Conservation (phyloP, 2,329 filamentous ascomycete genomes). For the Blastomyces percursus region DNA sequence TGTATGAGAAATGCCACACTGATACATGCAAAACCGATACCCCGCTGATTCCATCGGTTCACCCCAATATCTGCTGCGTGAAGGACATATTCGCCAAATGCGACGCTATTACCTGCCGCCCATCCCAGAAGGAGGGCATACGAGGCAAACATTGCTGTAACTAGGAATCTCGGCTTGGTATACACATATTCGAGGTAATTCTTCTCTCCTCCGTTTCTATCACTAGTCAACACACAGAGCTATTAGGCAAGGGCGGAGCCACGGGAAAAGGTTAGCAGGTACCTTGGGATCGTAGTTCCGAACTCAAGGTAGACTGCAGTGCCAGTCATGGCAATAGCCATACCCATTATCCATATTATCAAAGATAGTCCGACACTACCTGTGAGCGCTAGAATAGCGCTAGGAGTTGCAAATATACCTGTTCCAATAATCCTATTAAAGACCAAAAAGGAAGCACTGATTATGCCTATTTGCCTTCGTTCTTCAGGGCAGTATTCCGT, state of each 20-base stretch:
- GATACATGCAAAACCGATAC: constrained; percentile 39
- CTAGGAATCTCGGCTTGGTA: constrained; percentile 41
- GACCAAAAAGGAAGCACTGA: constrained; percentile 37
- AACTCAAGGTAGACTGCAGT: constrained; percentile 39
- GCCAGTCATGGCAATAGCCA: constrained; percentile 38
- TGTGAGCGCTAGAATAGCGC: constrained; percentile 34
- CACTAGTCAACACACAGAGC: background rate
- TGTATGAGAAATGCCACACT: constrained; percentile 40
- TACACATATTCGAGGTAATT: constrained; percentile 47
- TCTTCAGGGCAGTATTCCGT: constrained; percentile 27
- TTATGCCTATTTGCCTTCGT: constrained; percentile 31
- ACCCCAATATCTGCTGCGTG: constrained; percentile 35
- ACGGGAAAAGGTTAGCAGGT: constrained; percentile 6
- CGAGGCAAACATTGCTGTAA: constrained; percentile 44
- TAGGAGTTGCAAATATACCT: constrained; percentile 41
- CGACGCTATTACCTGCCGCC: constrained; percentile 43
- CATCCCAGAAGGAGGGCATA: constrained; percentile 43
- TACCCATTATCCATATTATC: constrained; percentile 42
- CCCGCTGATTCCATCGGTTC: constrained; percentile 41
- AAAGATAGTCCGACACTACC: constrained; percentile 38
- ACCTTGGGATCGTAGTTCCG: constrained; percentile 40
- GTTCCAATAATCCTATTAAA: constrained; percentile 42
- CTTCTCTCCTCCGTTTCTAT: constrained; percentile 42
- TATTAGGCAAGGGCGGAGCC: background rate
- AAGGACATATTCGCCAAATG: constrained; percentile 43